phyloP scores from a whole-genome alignment of 768 basidiomycete genomes.

The Psilocybe subaeruginosa region DNA sequence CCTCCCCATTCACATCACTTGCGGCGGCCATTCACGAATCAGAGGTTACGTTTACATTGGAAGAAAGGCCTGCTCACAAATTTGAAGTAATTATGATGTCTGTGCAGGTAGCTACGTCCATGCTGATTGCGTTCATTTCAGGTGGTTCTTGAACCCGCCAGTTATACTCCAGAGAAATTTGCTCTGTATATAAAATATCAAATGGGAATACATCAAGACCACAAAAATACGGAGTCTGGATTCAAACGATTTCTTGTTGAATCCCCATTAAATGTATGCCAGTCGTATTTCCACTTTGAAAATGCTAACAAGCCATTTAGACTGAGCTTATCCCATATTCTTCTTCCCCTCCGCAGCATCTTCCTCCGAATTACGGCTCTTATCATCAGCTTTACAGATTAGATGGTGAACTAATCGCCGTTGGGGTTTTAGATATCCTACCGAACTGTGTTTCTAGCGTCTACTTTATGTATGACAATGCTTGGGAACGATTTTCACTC shows the following conservation, averaged over 20 bases:
- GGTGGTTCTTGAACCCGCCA: conserved; percentile 78
- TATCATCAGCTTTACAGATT: conserved; percentile 90
- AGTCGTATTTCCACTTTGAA: neutral
- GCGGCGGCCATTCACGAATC: conserved; percentile 54
- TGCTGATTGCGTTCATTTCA: conserved; percentile 27
- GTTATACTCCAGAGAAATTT: conserved; percentile 82
- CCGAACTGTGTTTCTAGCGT: conserved; percentile 81
- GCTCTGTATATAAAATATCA: conserved; percentile 81
- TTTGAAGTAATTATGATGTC: conserved; percentile 56
- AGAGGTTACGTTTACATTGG: conserved; percentile 43
- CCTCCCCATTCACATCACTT: conserved; percentile 42
- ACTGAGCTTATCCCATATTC: conserved; percentile 62
- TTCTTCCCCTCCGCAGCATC: conserved; percentile 47
- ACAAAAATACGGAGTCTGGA: conserved; percentile 44
- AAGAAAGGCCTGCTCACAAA: conserved; percentile 41
- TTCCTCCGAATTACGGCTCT: conserved; percentile 86
- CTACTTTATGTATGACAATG: conserved; percentile 88
- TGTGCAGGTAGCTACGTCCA: neutral
- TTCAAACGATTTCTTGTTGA: conserved; percentile 82
- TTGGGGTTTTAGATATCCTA: conserved; percentile 90
- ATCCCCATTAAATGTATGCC: conserved; percentile 69
- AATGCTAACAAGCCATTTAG: conserved; percentile 35
- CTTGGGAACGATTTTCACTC: conserved; percentile 69
- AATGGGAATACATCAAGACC: conserved; percentile 73
- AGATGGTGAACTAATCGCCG: conserved; percentile 80